Base-by-base conservation (phyloP, 805 yeast species). In the Starmerella asiatica region DNA sequence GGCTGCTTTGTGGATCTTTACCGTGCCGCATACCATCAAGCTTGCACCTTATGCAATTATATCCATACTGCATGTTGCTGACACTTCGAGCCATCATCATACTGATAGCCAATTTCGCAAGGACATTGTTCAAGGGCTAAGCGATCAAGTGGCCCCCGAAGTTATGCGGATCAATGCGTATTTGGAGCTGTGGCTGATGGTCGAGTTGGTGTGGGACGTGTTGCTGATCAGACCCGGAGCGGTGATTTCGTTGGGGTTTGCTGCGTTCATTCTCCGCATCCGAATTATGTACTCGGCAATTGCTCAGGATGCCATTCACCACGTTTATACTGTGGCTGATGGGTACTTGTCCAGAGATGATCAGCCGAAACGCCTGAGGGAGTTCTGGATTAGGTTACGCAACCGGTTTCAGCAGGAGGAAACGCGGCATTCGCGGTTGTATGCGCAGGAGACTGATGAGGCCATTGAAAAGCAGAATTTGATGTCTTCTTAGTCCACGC, bases 1-100 rank as follows among this genome's bases (percentile, higher is more conserved):
- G 42, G 78, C 75, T 29, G 47, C 67, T 41, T 63, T 63, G 20
- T 72, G 75, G 74, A 59, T 68, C 46, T 54, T 75, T 34, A 71
- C 85, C 48, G 76, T 78, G 20, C 69, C 67, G 41, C 71, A 75
- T 44, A 60, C 73, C 23, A 54, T 82, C 43, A 70, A 91, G 5
- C 61, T 79, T 42, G 54, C 76, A 14, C 91, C 95, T 36, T 86
- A 76, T 55, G 62, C 72, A 15, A 60, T 79, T 30, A 82, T 77
- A 56, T 75, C 94, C 2, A 52, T 73, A 12, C 80, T 86, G 69
- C 96, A 86, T 56, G 75, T 74, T 2, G 63, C 81, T 50, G 75
- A 76, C 33, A 27, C 46, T 14, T 39, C 43, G n/a, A 45, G 46
- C 31, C 31, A 21, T 21, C 44, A 41, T 32, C 48, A 40, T 21